Evolutionary conservation across 2,329 filamentous ascomycete genomes (phyloP).

Genomic region (Cytospora piceicola): DNA sequence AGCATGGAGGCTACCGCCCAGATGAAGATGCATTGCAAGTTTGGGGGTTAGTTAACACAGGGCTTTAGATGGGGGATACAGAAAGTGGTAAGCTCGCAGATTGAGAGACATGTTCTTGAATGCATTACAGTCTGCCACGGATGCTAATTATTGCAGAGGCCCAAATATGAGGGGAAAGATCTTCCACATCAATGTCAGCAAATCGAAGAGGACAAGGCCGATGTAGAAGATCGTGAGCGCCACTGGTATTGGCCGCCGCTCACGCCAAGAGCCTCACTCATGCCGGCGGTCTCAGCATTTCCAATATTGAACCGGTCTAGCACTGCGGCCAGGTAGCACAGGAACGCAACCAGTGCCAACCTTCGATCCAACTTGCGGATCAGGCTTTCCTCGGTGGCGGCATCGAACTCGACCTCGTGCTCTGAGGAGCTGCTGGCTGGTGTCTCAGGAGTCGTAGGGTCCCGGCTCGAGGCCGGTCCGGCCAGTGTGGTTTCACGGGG

Average conservation of each 20-base stretch:
- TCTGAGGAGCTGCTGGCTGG: background rate
- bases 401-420: slow-evolving; percentile 34
- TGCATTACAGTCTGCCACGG: background rate
- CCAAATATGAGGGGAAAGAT: slow-evolving; percentile 43
- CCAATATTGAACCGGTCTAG: slow-evolving; percentile 47
- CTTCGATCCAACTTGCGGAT: slow-evolving; percentile 41
- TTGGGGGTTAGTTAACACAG: background rate
- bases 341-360: slow-evolving; percentile 40
- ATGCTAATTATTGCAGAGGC: slow-evolving; percentile 31
- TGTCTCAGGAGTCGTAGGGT: background rate
- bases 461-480: background rate
- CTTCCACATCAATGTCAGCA: slow-evolving; percentile 49
- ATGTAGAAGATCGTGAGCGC: slow-evolving; percentile 51
- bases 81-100: no score
- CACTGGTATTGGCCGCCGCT: slow-evolving; percentile 47
- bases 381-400: slow-evolving; percentile 40
- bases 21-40: slow-evolving; percentile 30
- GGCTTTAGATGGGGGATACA: no score
- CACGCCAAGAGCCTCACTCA: slow-evolving; percentile 43
- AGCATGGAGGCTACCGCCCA: slow-evolving; percentile 40
- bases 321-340: slow-evolving; percentile 42
- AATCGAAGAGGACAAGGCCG: slow-evolving; percentile 49
- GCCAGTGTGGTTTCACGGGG: slow-evolving; percentile 10
- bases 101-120: background rate
- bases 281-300: slow-evolving; percentile 44